phyloP scores from a whole-genome alignment of 768 basidiomycete species.

The Dictyophora rubrovolvata region DNA sequence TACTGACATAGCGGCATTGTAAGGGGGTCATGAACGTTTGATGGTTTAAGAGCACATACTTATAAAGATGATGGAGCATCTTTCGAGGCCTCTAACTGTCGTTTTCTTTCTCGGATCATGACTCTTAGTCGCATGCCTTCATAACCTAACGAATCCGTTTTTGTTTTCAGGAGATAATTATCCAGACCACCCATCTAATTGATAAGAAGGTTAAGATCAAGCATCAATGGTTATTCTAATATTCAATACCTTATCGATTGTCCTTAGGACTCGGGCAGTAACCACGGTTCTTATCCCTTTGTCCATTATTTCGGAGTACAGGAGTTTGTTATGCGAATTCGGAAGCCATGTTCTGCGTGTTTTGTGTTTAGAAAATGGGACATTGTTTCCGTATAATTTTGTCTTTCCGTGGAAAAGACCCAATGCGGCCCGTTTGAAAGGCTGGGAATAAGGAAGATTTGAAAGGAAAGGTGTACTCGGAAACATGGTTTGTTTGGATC shows the following conservation, averaged over 20 bases:
- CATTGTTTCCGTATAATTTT: slow-evolving; percentile 78
- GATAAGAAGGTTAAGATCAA: not conserved
- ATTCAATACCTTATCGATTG: slow-evolving; percentile 65
- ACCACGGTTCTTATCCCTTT: slow-evolving; percentile 54
- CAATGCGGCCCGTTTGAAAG: slow-evolving; percentile 71
- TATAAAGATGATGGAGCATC: not conserved
- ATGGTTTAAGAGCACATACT: not conserved
- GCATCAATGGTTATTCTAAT: not conserved
- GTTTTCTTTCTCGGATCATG: slow-evolving; percentile 23
- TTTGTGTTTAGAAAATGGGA: slow-evolving; percentile 82
- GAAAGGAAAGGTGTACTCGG: slow-evolving; percentile 18
- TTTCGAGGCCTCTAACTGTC: not conserved
- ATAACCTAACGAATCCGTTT: slow-evolving; percentile 26
- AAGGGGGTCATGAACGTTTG: too few species aligned
- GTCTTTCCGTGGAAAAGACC: slow-evolving; percentile 79
- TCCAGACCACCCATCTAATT: slow-evolving; percentile 60
- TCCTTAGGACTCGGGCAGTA: slow-evolving; percentile 66
- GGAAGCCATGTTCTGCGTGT: slow-evolving; percentile 84
- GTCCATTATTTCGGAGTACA: slow-evolving; percentile 57
- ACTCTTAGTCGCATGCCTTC: slow-evolving; percentile 39
- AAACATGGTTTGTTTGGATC: slow-evolving; percentile 20
- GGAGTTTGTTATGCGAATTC: slow-evolving; percentile 69
- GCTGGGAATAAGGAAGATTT: slow-evolving; percentile 33
- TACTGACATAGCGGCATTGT: too few species aligned
- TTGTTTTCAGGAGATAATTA: slow-evolving; percentile 47